phyloP scores from a whole-genome alignment of 2,329 filamentous ascomycete genomes.

The Penicillium janthinellum region DNA sequence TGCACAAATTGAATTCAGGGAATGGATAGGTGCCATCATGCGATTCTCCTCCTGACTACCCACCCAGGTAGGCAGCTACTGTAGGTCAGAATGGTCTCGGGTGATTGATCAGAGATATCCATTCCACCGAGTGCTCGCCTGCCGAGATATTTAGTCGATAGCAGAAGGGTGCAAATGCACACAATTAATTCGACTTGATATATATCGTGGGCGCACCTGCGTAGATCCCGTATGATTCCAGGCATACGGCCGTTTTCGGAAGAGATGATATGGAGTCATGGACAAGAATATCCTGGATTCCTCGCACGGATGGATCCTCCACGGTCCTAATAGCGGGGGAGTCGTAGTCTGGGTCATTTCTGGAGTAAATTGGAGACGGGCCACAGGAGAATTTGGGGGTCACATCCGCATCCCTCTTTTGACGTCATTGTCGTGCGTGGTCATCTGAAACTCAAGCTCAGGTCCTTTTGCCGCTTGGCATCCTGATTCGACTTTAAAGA shows the following conservation, averaged over 20 bases:
- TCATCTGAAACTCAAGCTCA: slow-evolving; percentile 4
- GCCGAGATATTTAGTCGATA: too few species aligned
- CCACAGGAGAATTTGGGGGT: slow-evolving; percentile 6
- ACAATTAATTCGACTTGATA: too few species aligned
- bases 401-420: slow-evolving; percentile 12
- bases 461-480: not conserved
- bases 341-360: not conserved
- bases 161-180: too few species aligned
- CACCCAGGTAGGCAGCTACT: too few species aligned
- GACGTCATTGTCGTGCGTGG: slow-evolving; percentile 14
- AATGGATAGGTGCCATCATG: not conserved
- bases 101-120: too few species aligned
- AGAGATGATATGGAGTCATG: too few species aligned
- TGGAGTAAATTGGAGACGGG: not conserved
- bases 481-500: not conserved
- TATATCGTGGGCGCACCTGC: too few species aligned
- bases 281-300: not conserved
- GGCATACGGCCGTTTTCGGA: too few species aligned
- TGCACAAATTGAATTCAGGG: not conserved
- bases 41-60: not conserved
- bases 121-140: too few species aligned
- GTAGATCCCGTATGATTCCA: too few species aligned
- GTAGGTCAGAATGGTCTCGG: too few species aligned
- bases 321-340: slow-evolving; percentile 14
- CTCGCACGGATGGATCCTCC: not conserved